Percentiles rank a stretch among this genome's conserved stretches.
These are phyloP conservation scores for Desmodesmus armatus DNA, from an alignment of 139 green algal species.

Conservation along the genomic window DNA sequence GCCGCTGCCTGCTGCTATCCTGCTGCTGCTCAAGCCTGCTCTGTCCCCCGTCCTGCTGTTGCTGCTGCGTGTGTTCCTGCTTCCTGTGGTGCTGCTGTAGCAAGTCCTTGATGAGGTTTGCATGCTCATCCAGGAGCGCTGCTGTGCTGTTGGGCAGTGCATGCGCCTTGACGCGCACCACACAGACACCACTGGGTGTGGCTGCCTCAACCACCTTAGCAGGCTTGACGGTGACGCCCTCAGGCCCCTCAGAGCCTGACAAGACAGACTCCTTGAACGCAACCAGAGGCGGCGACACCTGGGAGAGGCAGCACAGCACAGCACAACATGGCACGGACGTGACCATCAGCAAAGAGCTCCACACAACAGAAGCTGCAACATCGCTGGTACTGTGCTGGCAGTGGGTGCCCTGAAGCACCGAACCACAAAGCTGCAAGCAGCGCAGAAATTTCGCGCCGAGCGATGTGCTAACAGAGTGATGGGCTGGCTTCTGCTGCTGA, in stretches of 20 bases:
- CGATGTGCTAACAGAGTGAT: too few species aligned
- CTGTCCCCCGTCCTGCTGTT: slow-evolving; percentile 34
- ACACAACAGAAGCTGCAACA: too few species aligned
- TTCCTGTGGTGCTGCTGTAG: slow-evolving; percentile 25
- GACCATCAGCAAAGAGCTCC: too few species aligned
- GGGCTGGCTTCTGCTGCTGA: too few species aligned
- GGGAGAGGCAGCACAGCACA: not conserved
- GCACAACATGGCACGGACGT: too few species aligned
- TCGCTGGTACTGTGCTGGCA: too few species aligned
- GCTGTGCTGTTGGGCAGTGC: slow-evolving; percentile 35
- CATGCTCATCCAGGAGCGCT: slow-evolving; percentile 69
- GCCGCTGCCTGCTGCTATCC: slow-evolving; percentile 9
- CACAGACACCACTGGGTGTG: slow-evolving; percentile 77
- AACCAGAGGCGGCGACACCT: slow-evolving; percentile 94
- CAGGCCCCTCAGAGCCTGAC: slow-evolving; percentile 57
- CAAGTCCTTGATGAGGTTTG: slow-evolving; percentile 56
- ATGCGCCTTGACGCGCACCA: slow-evolving; percentile 80
- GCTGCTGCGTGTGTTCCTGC: slow-evolving; percentile 9
- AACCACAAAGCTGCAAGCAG: too few species aligned
- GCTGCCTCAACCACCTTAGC: slow-evolving; percentile 75
- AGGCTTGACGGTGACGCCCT: slow-evolving; percentile 25
- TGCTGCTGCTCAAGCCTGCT: slow-evolving; percentile 14
- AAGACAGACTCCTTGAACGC: slow-evolving; percentile 90
- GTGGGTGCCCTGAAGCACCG: too few species aligned
- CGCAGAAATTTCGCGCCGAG: too few species aligned